Percentiles rank a stretch among this genome's conserved stretches.
Conservation (phyloP, 805 yeast genomes). For the Nakazawaea ernobii region DNA sequence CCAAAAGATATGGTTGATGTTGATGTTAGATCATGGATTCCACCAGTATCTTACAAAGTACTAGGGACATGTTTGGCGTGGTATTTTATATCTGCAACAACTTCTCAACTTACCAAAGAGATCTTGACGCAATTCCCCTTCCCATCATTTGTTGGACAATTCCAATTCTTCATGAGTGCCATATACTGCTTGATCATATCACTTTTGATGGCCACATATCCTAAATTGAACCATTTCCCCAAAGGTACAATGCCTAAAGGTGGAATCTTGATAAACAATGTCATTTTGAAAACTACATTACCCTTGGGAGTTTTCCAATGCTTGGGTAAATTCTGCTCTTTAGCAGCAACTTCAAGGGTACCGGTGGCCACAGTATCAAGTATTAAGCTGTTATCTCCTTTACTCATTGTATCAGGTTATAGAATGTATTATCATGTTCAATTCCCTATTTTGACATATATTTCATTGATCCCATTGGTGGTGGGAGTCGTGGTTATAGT, state of each 20-base stretch:
- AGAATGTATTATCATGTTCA: slow-evolving; percentile 42
- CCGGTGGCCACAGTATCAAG: slow-evolving; percentile 69
- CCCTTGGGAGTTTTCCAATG: slow-evolving; percentile 67
- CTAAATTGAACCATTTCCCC: slow-evolving; percentile 39
- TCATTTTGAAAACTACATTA: slow-evolving; percentile 42
- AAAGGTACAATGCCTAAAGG: slow-evolving; percentile 46
- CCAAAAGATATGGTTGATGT: background rate
- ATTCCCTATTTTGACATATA: slow-evolving; percentile 44
- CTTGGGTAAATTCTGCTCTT: slow-evolving; percentile 55
- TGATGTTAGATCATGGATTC: slow-evolving; percentile 13
- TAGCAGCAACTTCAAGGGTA: slow-evolving; percentile 59
- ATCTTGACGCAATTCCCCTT: slow-evolving; percentile 50
- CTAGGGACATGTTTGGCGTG: slow-evolving; percentile 45
- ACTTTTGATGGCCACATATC: slow-evolving; percentile 25
- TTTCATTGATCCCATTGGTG: slow-evolving; percentile 46
- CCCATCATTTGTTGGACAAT: slow-evolving; percentile 61
- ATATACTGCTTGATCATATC: slow-evolving; percentile 31
- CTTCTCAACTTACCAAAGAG: slow-evolving; percentile 57
- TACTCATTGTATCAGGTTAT: slow-evolving; percentile 53
- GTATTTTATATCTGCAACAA: slow-evolving; percentile 58
- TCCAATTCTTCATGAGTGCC: slow-evolving; percentile 53
- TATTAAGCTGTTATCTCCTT: slow-evolving; percentile 62
- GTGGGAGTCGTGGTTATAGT: slow-evolving; percentile 48
- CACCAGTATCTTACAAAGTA: slow-evolving; percentile 32
- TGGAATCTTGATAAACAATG: slow-evolving; percentile 22